phyloP scores from a whole-genome alignment of 139 green algal species.

The Picochlorum sp. region DNA sequence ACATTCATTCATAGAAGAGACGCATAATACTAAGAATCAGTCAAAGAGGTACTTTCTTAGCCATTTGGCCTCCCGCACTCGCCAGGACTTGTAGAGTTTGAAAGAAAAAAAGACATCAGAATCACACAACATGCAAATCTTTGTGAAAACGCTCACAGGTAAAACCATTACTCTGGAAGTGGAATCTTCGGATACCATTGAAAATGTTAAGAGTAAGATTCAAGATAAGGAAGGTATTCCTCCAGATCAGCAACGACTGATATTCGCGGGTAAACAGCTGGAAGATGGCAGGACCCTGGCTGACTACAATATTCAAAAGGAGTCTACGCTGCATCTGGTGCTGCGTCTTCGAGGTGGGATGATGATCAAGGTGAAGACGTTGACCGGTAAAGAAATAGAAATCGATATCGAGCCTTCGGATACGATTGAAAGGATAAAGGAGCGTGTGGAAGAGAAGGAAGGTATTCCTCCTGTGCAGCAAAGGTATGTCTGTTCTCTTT shows the following conservation, averaged over 20 bases:
- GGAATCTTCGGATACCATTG: slow-evolving; percentile 59
- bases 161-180: slow-evolving; percentile 85
- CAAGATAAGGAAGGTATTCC: slow-evolving; percentile 90
- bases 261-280: slow-evolving; percentile 95
- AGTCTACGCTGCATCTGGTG: slow-evolving; percentile 97
- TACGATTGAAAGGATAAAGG: slow-evolving; percentile 97
- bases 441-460: slow-evolving; percentile 99
- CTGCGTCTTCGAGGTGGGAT: slow-evolving; percentile 59
- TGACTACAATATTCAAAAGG: slow-evolving; percentile 95
- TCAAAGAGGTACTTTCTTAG: too few relatives aligned
- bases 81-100: too few relatives aligned
- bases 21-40: too few relatives aligned
- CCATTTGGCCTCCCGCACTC: too few relatives aligned
- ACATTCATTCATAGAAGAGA: too few relatives aligned
- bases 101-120: neutral
- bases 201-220: slow-evolving; percentile 21
- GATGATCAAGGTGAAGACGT: slow-evolving; percentile 93
- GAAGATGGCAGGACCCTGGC: slow-evolving; percentile 89
- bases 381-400: slow-evolving; percentile 99
- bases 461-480: slow-evolving; percentile 98
- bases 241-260: slow-evolving; percentile 92
- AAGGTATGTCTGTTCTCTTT: slow-evolving; percentile 60
- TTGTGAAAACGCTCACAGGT: slow-evolving; percentile 67
- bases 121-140: slow-evolving; percentile 56
- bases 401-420: slow-evolving; percentile 98